Conservation (phyloP, 2,329 filamentous ascomycete genomes). For the Aaosphaeria arxii region DNA sequence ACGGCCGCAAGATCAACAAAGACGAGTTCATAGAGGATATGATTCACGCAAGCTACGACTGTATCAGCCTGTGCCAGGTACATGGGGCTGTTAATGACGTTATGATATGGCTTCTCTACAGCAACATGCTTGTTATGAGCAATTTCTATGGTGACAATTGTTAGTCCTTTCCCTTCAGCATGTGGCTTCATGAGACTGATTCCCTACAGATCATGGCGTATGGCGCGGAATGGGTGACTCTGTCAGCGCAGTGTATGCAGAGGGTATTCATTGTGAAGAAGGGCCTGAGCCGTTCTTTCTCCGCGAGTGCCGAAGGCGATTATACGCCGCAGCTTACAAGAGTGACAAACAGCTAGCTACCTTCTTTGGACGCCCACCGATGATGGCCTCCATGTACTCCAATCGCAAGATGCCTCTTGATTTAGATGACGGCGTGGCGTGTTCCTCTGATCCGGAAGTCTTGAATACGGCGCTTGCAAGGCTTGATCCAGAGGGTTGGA, state of each 20-base stretch:
- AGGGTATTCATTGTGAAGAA: slow-evolving; percentile 33
- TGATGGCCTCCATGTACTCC: slow-evolving; percentile 33
- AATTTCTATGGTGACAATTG: slow-evolving; percentile 36
- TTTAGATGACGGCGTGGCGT: slow-evolving; percentile 23
- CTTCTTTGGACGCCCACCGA: slow-evolving; percentile 34
- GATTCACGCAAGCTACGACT: slow-evolving; percentile 33
- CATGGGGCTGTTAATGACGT: slow-evolving; percentile 36
- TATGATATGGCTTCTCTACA: slow-evolving; percentile 33
- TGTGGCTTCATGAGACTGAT: slow-evolving; percentile 4
- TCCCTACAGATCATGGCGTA: slow-evolving; percentile 27
- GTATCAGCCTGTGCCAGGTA: slow-evolving; percentile 32
- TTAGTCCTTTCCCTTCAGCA: slow-evolving; percentile 7
- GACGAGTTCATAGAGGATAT: slow-evolving; percentile 32
- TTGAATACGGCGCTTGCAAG: slow-evolving; percentile 23
- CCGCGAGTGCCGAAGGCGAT: slow-evolving; percentile 25
- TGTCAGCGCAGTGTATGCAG: slow-evolving; percentile 25
- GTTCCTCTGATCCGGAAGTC: slow-evolving; percentile 19
- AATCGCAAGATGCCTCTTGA: slow-evolving; percentile 30
- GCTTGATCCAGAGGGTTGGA: slow-evolving; percentile 30
- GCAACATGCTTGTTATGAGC: slow-evolving; percentile 27
- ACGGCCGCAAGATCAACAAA: slow-evolving; percentile 26
- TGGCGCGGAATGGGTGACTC: slow-evolving; percentile 32
- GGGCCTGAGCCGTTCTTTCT: slow-evolving; percentile 30
- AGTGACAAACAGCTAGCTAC: slow-evolving; percentile 32
- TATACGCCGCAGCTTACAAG: slow-evolving; percentile 27